Percentiles rank a stretch among this genome's conserved stretches.
Evolutionary conservation across 2,329 filamentous ascomycete genomes (phyloP).

Genomic region (Sordariomycetes sp.): DNA sequence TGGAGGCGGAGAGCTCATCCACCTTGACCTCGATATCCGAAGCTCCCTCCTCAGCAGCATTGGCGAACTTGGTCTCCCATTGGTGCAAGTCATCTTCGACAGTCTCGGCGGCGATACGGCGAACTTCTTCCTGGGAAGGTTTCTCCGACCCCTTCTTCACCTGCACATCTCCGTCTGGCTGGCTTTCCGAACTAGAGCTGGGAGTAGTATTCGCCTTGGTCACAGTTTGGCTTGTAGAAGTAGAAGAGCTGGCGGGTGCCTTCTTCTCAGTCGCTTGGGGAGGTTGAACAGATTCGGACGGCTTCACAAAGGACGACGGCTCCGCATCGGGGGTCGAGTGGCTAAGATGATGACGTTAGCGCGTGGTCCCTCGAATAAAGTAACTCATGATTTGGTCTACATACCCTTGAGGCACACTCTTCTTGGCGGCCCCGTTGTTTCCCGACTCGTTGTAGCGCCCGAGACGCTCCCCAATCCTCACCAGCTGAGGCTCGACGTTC

Average conservation of each 20-base stretch:
- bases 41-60: conserved; percentile 71
- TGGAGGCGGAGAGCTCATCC: conserved; percentile 34
- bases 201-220: conserved; percentile 10
- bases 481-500: conserved; percentile 89
- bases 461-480: conserved; percentile 81
- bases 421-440: conserved; percentile 18
- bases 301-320: conserved; percentile 27
- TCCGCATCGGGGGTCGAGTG: conserved; percentile 10
- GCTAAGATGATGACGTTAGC: neutral
- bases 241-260: conserved; percentile 7
- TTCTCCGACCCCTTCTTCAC: neutral
- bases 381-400: neutral
- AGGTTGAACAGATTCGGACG: conserved; percentile 10
- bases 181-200: conserved; percentile 12
- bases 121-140: conserved; percentile 24
- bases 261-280: conserved; percentile 11
- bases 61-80: conserved; percentile 83
- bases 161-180: neutral
- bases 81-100: conserved; percentile 66
- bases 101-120: conserved; percentile 46
- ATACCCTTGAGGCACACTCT: conserved; percentile 17
- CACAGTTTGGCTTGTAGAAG: conserved; percentile 3
- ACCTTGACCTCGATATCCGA: conserved; percentile 58
- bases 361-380: neutral
- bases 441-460: conserved; percentile 53